Evolutionary conservation across 805 yeast genomes (phyloP).

Genomic region (Zygoascus biomembranicola): DNA sequence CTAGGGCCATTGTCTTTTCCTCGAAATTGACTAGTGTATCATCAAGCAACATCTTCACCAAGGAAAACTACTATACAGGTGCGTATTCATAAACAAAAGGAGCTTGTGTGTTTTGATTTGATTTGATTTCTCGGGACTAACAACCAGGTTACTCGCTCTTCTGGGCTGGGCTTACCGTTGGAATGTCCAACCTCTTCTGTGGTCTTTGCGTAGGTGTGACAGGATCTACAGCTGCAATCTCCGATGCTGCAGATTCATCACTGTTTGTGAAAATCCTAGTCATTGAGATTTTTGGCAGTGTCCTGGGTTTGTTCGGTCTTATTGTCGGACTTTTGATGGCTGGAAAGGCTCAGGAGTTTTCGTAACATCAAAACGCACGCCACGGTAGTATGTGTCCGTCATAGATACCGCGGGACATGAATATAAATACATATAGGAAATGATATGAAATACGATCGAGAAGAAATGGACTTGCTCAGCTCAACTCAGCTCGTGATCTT

Average conservation of each 20-base stretch:
- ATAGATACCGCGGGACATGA: background rate
- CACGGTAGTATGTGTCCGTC: background rate
- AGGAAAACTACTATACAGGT: slow-evolving; percentile 81
- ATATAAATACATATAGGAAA: too few species aligned
- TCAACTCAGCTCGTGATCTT: too few species aligned
- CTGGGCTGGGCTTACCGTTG: slow-evolving; percentile 98
- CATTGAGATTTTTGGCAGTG: slow-evolving; percentile 95
- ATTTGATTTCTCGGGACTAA: background rate
- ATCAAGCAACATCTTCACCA: slow-evolving; percentile 55
- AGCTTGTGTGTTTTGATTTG: background rate
- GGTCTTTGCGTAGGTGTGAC: slow-evolving; percentile 97
- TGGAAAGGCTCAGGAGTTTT: slow-evolving; percentile 84
- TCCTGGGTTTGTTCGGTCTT: slow-evolving; percentile 91
- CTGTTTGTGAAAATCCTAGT: slow-evolving; percentile 93
- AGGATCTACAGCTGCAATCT: slow-evolving; percentile 96
- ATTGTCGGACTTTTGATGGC: slow-evolving; percentile 97
- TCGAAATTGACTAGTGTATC: slow-evolving; percentile 69
- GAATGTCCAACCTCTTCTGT: slow-evolving; percentile 85
- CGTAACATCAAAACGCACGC: slow-evolving; percentile 26
- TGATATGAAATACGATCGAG: too few species aligned
- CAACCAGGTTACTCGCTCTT: slow-evolving; percentile 64
- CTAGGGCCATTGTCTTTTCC: slow-evolving; percentile 78
- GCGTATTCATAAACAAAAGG: background rate
- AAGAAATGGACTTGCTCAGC: too few species aligned
- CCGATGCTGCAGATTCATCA: slow-evolving; percentile 95